Conservation (phyloP, 129 eudicot species). For the Heracleum sosnowskyi region DNA sequence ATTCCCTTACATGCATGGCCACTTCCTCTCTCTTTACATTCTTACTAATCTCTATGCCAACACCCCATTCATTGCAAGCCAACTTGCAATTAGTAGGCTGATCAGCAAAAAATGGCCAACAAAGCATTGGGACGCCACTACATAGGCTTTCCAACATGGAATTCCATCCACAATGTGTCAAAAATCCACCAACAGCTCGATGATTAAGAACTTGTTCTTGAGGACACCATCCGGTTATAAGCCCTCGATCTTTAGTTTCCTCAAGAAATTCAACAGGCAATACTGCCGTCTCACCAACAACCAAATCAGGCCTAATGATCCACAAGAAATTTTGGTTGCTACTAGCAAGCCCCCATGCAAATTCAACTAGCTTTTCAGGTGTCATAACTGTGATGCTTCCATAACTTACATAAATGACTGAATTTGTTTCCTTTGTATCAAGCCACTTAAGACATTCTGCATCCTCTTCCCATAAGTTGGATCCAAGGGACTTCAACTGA, state of each 20-base stretch:
- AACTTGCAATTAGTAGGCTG: neutral
- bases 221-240: neutral
- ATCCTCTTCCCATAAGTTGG: conserved; percentile 5
- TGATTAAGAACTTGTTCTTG: neutral
- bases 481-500: neutral
- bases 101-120: conserved; percentile 2
- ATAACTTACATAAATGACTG: neutral
- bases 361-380: neutral
- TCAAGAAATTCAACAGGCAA: neutral
- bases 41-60: neutral
- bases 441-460: conserved; percentile 3
- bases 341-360: conserved; percentile 10
- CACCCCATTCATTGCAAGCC: neutral
- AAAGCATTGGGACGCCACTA: neutral
- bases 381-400: conserved; percentile 8
- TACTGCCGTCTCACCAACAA: neutral
- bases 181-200: conserved; percentile 1
- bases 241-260: conserved; percentile 1
- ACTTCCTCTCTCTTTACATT: neutral
- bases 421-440: neutral
- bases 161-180: conserved; percentile 11
- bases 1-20: neutral
- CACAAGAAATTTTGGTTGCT: conserved; percentile 7
- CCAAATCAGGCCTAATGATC: neutral
- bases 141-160: neutral